Evolutionary conservation across 805 yeast genomes (phyloP).

Genomic region (Hanseniaspora guilliermondii): DNA sequence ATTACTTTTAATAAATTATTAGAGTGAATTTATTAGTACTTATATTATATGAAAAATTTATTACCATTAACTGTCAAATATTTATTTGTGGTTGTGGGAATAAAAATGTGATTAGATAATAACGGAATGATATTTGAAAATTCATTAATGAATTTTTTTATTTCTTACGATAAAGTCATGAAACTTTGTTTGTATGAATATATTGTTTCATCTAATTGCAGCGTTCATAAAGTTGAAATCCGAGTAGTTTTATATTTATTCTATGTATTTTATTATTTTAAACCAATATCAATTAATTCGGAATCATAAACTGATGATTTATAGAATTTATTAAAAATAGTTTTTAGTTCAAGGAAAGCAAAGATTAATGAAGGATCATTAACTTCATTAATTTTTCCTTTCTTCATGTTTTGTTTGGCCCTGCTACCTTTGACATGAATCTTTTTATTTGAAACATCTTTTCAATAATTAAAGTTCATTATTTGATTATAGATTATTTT

Average conservation of each 20-base stretch:
- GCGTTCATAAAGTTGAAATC: conserved; percentile 2
- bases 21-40: conserved; percentile 1
- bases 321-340: neutral
- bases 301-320: neutral
- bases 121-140: too few species aligned
- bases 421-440: too few species aligned
- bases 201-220: neutral
- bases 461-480: too few species aligned
- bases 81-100: neutral
- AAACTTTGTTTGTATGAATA: neutral
- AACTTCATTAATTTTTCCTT: too few species aligned
- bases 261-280: neutral
- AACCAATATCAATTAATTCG: neutral
- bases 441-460: too few species aligned
- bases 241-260: conserved; percentile 1
- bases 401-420: too few species aligned
- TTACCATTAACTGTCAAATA: neutral
- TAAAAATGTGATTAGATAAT: neutral
- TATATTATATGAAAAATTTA: conserved; percentile 1
- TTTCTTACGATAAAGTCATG: neutral
- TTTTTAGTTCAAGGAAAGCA: too few species aligned
- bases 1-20: conserved; percentile 1
- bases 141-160: neutral
- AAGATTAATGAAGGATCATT: neutral
- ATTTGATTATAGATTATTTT: too few species aligned